A percentile compares a stretch with the other conserved stretches of the same genome.
Conservation (phyloP, 2,329 filamentous ascomycete genomes). For the Lasiodiplodia hormozganensis region DNA sequence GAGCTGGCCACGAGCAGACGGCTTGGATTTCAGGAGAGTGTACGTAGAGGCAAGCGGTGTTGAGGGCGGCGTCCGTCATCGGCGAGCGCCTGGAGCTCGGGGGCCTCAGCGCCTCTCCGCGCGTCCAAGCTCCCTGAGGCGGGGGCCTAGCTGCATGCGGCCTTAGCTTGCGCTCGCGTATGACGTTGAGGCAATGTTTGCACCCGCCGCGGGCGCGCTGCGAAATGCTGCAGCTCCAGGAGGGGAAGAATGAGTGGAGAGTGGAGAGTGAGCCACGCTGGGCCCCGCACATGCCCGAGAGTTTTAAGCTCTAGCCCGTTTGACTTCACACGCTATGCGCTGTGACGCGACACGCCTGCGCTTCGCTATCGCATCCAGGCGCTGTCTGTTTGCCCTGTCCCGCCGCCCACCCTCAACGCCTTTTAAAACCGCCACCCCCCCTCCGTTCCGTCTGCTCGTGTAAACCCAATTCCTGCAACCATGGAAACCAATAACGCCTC, state of each 20-base stretch:
- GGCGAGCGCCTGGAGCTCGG: constrained; percentile 12
- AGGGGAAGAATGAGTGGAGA: constrained; percentile 21
- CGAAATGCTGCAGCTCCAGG: constrained; percentile 23
- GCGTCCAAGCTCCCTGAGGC: constrained; percentile 21
- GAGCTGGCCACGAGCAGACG: neutral
- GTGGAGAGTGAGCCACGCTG: constrained; percentile 23
- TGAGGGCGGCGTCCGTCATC: constrained; percentile 19
- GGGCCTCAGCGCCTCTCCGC: neutral
- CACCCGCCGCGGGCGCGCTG: constrained; percentile 17
- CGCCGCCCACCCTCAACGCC: constrained; percentile 22
- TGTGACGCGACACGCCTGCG: constrained; percentile 11
- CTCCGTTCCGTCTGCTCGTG: constrained; percentile 1
- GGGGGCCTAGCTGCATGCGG: constrained; percentile 24
- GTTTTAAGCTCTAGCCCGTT: constrained; percentile 16
- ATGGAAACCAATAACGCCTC: constrained; percentile 51
- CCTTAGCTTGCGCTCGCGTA: constrained; percentile 16
- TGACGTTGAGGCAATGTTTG: constrained; percentile 27
- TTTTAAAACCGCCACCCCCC: constrained; percentile 23
- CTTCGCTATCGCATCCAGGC: constrained; percentile 24
- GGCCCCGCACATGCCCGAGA: constrained; percentile 12
- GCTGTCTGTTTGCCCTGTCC: constrained; percentile 16
- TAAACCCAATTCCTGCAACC: constrained; percentile 8
- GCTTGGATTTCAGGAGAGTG: neutral
- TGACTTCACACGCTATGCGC: constrained; percentile 14
- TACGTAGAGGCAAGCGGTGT: constrained; percentile 6